Base-by-base conservation (phyloP, 2,329 filamentous ascomycete genomes). In the Aaosphaeria arxii region DNA sequence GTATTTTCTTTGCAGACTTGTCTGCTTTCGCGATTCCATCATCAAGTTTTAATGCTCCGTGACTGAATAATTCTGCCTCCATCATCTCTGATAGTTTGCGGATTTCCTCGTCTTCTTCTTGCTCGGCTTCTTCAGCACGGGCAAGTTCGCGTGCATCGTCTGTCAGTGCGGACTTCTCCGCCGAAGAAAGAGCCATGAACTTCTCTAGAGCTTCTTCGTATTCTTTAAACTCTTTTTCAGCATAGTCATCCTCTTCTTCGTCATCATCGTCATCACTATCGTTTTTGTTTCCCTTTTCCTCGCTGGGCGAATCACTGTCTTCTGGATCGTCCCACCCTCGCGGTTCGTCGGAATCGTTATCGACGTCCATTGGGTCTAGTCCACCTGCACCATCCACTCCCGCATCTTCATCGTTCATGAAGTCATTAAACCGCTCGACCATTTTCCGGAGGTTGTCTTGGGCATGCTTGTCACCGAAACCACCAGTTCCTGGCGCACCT, bases 351-450 rank as follows among this genome's bases (percentile, higher is more conserved):
- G 79, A 79, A 13, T 80, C 78, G 7, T 78, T 74, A 51, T 88
- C 85, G 11, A 78, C 71, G 50, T 89, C 87, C 78, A 89, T 88
- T 7, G 88, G 86, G 51, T 82, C 77, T 30, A 77, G 67, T 29
- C 89, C 70, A 50, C 89, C 84, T 0, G 86, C 88, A 0, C 91
- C 92, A 42, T 95, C 91, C 5, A 85, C 68, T 1, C 88, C 91
- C 1, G 91, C 90, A 41, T 80, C 81, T 7, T 95, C 88, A 58
- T 97, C 89, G 47, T 95, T 89, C 41, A 99, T 71, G 59, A 99
- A 97, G 9, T 87, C 78, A 63, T 96, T 91, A 62, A 99, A 97
- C n/a, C 90, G 83, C 42, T 88, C 87, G 0, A 99, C 94, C 66
- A 97, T 96, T 63, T 92, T 92, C 46, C 87, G 85, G 24, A 99